Percentiles rank a stretch among this genome's conserved stretches.
Evolutionary conservation across 2,329 filamentous ascomycete genomes (phyloP).

Genomic region (Cercospora zeae-maydis): DNA sequence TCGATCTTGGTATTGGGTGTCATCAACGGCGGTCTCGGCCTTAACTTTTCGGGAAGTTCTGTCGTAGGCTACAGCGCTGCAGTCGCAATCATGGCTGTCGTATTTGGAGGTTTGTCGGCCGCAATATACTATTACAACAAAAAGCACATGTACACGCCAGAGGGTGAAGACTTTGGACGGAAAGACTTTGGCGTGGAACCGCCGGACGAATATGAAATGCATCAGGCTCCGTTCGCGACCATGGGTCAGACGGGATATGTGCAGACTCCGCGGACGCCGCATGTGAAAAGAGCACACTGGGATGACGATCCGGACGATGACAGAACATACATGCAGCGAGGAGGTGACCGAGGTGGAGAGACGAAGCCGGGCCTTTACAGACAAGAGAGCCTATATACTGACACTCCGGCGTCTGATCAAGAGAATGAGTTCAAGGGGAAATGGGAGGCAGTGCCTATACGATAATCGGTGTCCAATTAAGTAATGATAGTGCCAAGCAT

Average conservation of each 20-base stretch:
- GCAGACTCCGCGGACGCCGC: slow-evolving; percentile 24
- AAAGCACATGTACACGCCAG: slow-evolving; percentile 23
- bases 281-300: slow-evolving; percentile 3
- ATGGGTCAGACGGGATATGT: slow-evolving; percentile 20
- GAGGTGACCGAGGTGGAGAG: not conserved
- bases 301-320: slow-evolving; percentile 18
- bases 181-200: slow-evolving; percentile 14
- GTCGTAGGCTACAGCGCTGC: slow-evolving; percentile 24
- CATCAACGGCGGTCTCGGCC: slow-evolving; percentile 58
- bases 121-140: slow-evolving; percentile 19
- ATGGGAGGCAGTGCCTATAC: slow-evolving; percentile 23
- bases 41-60: slow-evolving; percentile 52
- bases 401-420: slow-evolving; percentile 22
- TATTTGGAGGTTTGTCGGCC: slow-evolving; percentile 17
- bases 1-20: slow-evolving; percentile 53
- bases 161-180: slow-evolving; percentile 15
- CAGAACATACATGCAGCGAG: slow-evolving; percentile 15
- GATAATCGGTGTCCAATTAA: not conserved
- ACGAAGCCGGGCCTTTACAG: not conserved
- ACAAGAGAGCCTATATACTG: slow-evolving; percentile 20
- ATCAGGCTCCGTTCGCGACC: slow-evolving; percentile 16
- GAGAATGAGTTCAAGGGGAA: slow-evolving; percentile 24
- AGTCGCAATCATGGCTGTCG: slow-evolving; percentile 22
- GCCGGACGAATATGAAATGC: slow-evolving; percentile 25
- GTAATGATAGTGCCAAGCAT: not conserved